Conservation (phyloP, 2,329 filamentous ascomycete species). For the Fulvia fulva region DNA sequence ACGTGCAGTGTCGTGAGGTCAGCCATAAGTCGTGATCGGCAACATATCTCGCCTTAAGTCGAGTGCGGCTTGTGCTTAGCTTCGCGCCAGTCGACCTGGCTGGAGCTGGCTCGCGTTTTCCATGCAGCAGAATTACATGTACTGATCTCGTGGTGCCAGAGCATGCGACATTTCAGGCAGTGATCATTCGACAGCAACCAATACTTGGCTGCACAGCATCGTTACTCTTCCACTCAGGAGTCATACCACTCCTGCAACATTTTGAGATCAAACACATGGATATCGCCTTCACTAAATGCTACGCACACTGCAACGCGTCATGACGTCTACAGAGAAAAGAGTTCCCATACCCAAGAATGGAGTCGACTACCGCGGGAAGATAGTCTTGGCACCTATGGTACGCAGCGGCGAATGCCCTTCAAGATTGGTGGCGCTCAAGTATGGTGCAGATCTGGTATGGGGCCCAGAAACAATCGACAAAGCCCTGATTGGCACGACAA, state of each 20-base stretch:
- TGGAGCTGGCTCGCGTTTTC: too few species aligned
- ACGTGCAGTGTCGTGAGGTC: not conserved
- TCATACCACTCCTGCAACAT: too few species aligned
- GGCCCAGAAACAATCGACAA: conserved; percentile 93
- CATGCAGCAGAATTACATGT: too few species aligned
- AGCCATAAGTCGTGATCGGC: not conserved
- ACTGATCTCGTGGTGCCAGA: too few species aligned
- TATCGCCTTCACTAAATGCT: conserved; percentile 26
- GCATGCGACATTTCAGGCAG: too few species aligned
- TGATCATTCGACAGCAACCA: too few species aligned
- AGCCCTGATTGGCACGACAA: conserved; percentile 81
- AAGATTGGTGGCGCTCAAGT: conserved; percentile 81
- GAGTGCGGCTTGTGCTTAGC: too few species aligned
- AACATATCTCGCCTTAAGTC: too few species aligned
- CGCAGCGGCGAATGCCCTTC: conserved; percentile 91
- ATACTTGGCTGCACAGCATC: not conserved
- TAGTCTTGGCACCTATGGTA: conserved; percentile 90
- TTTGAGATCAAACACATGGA: conserved; percentile 1
- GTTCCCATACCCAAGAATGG: conserved; percentile 83
- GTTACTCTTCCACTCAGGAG: too few species aligned
- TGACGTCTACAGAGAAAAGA: conserved; percentile 45
- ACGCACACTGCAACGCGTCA: conserved; percentile 25
- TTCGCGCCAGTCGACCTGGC: too few species aligned
- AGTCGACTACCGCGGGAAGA: conserved; percentile 88
- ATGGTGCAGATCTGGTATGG: conserved; percentile 96